Percentiles rank a stretch among this genome's conserved stretches.
Conservation (phyloP, 2,329 filamentous ascomycete genomes). For the Colletotrichum phormii region DNA sequence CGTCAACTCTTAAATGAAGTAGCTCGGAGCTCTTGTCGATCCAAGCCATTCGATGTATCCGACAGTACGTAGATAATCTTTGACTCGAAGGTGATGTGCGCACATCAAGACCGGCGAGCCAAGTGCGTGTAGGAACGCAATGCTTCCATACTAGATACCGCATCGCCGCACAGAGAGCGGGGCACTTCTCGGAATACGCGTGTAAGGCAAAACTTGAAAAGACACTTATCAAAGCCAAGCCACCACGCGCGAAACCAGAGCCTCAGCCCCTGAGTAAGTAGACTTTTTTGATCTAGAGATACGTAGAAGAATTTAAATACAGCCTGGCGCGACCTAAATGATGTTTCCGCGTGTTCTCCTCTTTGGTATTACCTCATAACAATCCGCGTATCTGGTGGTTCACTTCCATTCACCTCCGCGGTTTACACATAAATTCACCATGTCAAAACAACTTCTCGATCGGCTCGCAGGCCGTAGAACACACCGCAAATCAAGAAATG, state of each 20-base stretch:
- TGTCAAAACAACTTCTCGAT: constrained; percentile 1
- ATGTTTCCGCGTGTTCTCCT: neutral
- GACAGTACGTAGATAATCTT: too few species aligned
- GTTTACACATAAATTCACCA: neutral
- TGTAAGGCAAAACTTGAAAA: neutral
- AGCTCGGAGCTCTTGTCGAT: too few species aligned
- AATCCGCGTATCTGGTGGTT: neutral
- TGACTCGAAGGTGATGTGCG: too few species aligned
- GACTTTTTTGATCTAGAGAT: too few species aligned
- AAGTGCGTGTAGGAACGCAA: too few species aligned
- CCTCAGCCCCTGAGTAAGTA: neutral
- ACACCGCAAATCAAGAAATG: constrained; percentile 25
- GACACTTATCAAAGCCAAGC: neutral
- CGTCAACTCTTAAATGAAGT: too few species aligned
- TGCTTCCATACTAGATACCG: too few species aligned
- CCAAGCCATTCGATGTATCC: too few species aligned
- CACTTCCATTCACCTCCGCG: neutral
- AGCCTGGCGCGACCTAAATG: neutral
- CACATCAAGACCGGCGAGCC: too few species aligned
- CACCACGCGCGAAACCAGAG: neutral
- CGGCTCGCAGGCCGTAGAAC: neutral
- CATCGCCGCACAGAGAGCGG: too few species aligned
- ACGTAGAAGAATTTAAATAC: neutral
- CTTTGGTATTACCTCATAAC: neutral
- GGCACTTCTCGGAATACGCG: neutral